Base-by-base conservation (phyloP, 306 rosid species). In the Prunus kanzakura region DNA sequence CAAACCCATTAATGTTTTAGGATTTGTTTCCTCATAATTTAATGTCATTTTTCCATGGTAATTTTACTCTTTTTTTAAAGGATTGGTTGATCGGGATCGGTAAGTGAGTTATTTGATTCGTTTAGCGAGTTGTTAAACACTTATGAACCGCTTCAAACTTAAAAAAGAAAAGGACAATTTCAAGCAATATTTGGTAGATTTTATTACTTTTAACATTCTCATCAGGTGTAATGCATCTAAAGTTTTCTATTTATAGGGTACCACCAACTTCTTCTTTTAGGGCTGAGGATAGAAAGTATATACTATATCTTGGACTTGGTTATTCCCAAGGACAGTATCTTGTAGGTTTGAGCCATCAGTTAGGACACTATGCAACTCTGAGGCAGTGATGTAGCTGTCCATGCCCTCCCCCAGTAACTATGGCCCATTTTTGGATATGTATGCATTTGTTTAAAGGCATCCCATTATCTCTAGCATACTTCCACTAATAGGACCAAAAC, bases 341-440 rank as follows among this genome's bases (percentile, higher is more conserved):
- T 19, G 1, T 6, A 38, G 27, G 5, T 11, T 19, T 20, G 20
- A 20, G 27, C 43, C 2, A 38, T 38, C 43, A 38, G 43, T 2
- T 23, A 3, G 63, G 63, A 20, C 62, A 20, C 57, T 16, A 50
- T 60, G 1, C 3, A 5, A 60, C 1, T 18, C 30, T 50, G 35
- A 71, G 75, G 75, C n/a, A 54, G 35, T n/a, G 43, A 13, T 32
- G 75, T 29, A 32, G 30, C 14, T 54, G 63, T 54, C 46, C 62
- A 30, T 70, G 62, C 74, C 74, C 74, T 29, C 32, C 18, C 18
- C 18, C 8, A 27, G 30, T 62, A 30, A 8, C 6, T 12, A 22
- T 56, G 55, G 38, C 43, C 67, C 67, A 9, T 58, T 60, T 1
- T 58, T 73, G 57, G 76, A 73, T 64, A 38, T 22, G 8, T 23